Base-by-base conservation (phyloP, 805 yeast species). In the Pichia eremophila region DNA sequence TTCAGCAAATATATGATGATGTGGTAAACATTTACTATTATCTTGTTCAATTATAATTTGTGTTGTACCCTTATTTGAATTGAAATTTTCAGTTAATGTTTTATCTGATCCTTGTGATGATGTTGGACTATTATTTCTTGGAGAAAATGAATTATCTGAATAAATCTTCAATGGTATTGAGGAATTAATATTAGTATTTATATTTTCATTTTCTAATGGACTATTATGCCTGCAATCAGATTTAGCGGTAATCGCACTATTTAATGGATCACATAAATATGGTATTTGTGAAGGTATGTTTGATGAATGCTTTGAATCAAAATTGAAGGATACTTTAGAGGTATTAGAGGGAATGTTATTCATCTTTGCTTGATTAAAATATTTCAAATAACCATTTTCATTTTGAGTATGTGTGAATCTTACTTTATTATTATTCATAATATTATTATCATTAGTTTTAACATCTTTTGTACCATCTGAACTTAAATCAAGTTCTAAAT, bases 21-120 rank as follows among this genome's bases (percentile, higher is more conserved):
- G 54, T 22, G 82, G 81, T 8, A 66, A 60, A 52, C 79, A 75
- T 8, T 68, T 60, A n/a, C 9, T 14, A 12, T 17, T 36, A 9
- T 18, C 15, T 17, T 5, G 22, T n/a, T n/a, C 17, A 11, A 9
- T 12, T 29, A 29, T 29, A 10, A 7, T 29, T 12, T 29, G 14
- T 29, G 36, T 34, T 29, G 11, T 29, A 7, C 32, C 32, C 25
- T 22, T 22, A 4, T 5, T 22, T 22, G 25, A 22, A 22, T 22
- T 34, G 7, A 34, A 8, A 35, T 25, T 19, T 22, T 41, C 44
- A 27, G 35, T 40, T 29, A 43, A 35, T 2, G 47, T 48, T 28
- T 48, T 45, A 12, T 48, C 50, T 10, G 47, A 44, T 3, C 47
- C 45, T 32, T 32, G 47, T 5, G 47, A 48, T 2, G 45, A 40